Evolutionary conservation across 1,284 basidiomycete species (phyloP), one percentile per base, ranked within the genome.

Genomic region (Sporisorium scitamineum): DNA sequence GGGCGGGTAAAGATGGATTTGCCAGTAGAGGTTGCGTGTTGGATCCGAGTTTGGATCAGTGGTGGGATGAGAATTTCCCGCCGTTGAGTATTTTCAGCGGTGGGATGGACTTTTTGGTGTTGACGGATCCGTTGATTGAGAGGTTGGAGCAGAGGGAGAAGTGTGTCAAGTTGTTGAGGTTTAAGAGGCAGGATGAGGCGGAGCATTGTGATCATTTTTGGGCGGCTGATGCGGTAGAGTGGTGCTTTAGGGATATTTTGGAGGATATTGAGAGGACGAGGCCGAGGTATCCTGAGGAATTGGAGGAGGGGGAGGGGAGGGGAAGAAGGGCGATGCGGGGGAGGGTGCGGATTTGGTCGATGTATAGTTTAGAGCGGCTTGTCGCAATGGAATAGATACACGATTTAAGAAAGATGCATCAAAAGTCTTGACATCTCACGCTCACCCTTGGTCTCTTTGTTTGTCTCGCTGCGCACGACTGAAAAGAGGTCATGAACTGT

Each of bases 1-100:
- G 89, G 89, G 90, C 89, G 52, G 90, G 89, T 11, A 88, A 89
- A 78, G 88, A 88, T 74, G 89, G 89, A 0, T 90, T 90, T 67
- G 88, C 89, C 0, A 87, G 88, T 47, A 86, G 89, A 29, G 88
- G 89, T 59, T 90, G 89, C 70, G 88, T 88, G 0, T 84, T 90
- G 53, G 89, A 90, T 78, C 87, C 88, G 39, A 82, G 81, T 4
- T 79, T 88, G 5, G 86, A 87, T 13, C 85, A 86, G 57, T 84
- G 83, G 83, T 90, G 89, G 89, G 90, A 88, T 67, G 88, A 89
- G 75, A 84, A 87, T n/a, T 90, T 90, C 85, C 90, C 90, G 0
- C 89, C 90, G 0, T 79, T 90, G 2, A 86, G 88, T 8, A 87
- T 90, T 37, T 90, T 89, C 75, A 86, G 88, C 53, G 89, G 89